These are phyloP conservation scores for Stephanodiscus minutulus DNA, from an alignment of 108 stramenopile species.

Conservation along the genomic window DNA sequence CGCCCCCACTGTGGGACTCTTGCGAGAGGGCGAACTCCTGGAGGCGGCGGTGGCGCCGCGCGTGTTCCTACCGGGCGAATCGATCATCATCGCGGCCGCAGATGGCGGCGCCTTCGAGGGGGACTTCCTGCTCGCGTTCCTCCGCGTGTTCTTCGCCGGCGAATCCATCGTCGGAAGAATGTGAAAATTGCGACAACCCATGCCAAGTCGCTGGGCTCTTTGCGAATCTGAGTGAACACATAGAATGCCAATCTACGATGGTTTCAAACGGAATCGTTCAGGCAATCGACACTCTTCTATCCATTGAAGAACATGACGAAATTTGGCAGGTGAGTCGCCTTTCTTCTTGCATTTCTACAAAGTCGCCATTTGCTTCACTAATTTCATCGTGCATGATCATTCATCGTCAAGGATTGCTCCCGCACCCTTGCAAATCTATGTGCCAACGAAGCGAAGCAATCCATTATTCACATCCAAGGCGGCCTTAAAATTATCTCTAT, in stretches of 20 bases:
- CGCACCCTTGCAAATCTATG: conserved; percentile 77
- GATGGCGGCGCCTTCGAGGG: conserved; percentile 13
- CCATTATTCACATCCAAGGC: conserved; percentile 65
- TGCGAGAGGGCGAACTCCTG: conserved; percentile 20
- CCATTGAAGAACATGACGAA: conserved; percentile 73
- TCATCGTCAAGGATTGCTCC: conserved; percentile 55
- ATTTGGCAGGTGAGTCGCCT: conserved; percentile 45
- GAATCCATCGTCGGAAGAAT: no score
- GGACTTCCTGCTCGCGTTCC: conserved; percentile 10
- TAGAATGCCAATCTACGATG: conserved; percentile 68
- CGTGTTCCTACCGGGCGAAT: conserved; percentile 38
- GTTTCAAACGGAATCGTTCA: conserved; percentile 62
- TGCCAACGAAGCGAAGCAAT: conserved; percentile 76
- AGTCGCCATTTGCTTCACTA: conserved; percentile 3
- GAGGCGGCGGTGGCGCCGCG: conserved; percentile 6
- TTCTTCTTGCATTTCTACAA: background rate
- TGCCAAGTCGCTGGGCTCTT: conserved; percentile 76
- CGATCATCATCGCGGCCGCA: conserved; percentile 20
- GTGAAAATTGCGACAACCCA: no score
- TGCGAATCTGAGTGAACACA: conserved; percentile 75
- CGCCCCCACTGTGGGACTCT: background rate
- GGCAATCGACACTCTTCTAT: conserved; percentile 57
- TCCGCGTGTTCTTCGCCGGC: conserved; percentile 65
- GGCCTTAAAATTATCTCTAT: conserved; percentile 64
- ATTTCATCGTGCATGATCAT: background rate